A percentile compares a stretch with the other conserved stretches of the same genome.
These are phyloP conservation scores for Beta macrorhiza DNA, from an alignment of 179 eudicot genomes.

Conservation along the genomic window DNA sequence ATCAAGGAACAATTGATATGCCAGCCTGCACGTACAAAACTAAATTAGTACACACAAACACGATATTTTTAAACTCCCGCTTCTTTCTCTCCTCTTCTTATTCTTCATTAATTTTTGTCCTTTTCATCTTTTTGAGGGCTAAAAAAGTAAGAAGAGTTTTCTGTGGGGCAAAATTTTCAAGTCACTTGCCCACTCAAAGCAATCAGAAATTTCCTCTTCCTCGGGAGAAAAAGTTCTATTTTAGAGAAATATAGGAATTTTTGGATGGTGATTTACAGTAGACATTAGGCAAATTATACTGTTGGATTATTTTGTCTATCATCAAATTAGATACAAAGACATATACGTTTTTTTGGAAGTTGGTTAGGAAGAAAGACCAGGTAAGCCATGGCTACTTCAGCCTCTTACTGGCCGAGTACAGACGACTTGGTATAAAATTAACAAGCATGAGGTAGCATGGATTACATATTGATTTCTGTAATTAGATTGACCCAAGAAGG, in stretches of 20 bases:
- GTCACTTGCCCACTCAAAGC: not conserved
- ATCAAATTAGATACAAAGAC: not conserved
- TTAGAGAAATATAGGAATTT: not conserved
- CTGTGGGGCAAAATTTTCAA: not conserved
- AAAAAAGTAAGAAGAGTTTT: not conserved
- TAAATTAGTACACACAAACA: slow-evolving; percentile 7
- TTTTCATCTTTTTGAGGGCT: not conserved
- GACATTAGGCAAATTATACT: not conserved
- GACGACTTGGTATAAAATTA: not conserved
- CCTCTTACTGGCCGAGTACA: not conserved
- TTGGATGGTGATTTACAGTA: not conserved
- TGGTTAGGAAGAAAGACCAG: not conserved
- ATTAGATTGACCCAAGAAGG: not conserved
- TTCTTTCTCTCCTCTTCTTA: no score
- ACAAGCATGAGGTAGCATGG: not conserved
- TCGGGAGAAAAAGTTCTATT: not conserved
- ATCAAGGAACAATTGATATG: slow-evolving; percentile 21
- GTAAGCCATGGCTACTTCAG: slow-evolving; percentile 3
- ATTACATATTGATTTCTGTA: not conserved
- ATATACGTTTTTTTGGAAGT: not conserved
- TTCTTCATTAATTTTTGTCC: not conserved
- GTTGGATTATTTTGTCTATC: not conserved
- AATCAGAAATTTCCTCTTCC: not conserved
- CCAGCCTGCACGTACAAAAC: slow-evolving; percentile 29
- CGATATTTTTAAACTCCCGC: not conserved